phyloP scores from a whole-genome alignment of 441 rosid species.

The Mallotus japonicus region DNA sequence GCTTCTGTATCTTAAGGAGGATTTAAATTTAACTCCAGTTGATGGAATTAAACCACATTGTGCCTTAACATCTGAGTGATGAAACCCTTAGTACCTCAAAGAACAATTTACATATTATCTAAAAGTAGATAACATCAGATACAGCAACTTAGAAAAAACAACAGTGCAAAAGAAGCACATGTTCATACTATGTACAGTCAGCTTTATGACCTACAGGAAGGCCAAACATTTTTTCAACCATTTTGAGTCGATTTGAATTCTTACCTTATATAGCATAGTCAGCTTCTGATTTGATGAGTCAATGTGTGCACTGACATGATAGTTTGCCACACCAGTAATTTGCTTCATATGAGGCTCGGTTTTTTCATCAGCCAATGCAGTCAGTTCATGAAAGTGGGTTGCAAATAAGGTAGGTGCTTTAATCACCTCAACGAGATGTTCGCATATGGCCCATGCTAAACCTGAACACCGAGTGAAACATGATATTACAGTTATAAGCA shows the following conservation, averaged over 20 bases:
- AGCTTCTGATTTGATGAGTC: conserved; percentile 80
- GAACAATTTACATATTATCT: not conserved
- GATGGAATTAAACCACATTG: not conserved
- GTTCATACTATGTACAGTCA: not conserved
- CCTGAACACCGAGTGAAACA: conserved; percentile 42
- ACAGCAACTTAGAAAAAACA: not conserved
- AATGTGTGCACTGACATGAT: conserved; percentile 97
- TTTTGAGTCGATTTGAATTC: conserved; percentile 7
- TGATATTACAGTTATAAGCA: not conserved
- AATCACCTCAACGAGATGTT: conserved; percentile 83
- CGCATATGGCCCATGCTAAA: conserved; percentile 99
- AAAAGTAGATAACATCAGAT: not conserved
- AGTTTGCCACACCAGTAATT: conserved; percentile 79
- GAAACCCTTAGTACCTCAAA: not conserved
- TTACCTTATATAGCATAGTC: conserved; percentile 99
- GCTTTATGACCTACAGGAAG: conserved; percentile 4
- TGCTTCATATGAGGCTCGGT: conserved; percentile 39
- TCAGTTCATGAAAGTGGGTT: conserved; percentile 97
- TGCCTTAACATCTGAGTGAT: conserved; percentile 4
- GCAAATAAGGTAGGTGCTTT: conserved; percentile 96
- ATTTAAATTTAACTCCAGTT: not conserved
- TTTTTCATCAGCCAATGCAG: conserved; percentile 77
- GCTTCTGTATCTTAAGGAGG: not conserved
- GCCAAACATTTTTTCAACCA: not conserved
- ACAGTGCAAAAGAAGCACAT: not conserved